These are phyloP conservation scores for Voacanga thouarsii DNA, from an alignment of 257 asterid genomes.

Conservation along the genomic window DNA sequence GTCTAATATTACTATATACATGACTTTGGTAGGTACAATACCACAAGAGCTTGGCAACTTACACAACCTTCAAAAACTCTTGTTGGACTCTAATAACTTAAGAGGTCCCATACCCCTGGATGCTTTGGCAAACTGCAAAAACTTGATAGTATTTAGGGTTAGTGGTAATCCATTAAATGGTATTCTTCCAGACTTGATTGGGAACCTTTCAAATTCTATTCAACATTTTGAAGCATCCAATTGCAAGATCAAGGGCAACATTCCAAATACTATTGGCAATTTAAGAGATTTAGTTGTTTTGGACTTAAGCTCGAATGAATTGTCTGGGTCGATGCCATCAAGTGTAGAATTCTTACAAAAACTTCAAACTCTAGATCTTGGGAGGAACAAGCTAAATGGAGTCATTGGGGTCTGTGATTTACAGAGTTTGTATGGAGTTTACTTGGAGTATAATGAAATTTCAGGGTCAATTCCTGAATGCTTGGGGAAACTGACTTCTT, in stretches of 20 bases:
- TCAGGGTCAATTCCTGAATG: slow-evolving; percentile 8
- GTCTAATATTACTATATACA: too few relatives aligned
- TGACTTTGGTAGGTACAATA: background rate
- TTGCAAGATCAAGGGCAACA: slow-evolving; percentile 12
- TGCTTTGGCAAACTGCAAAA: slow-evolving; percentile 17
- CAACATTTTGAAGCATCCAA: background rate
- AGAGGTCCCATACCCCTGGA: background rate
- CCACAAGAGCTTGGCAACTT: slow-evolving; percentile 1
- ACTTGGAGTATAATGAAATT: background rate
- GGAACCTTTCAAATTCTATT: slow-evolving; percentile 25
- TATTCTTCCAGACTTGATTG: slow-evolving; percentile 22
- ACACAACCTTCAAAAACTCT: background rate
- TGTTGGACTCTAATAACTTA: background rate
- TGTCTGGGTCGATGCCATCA: slow-evolving; percentile 11
- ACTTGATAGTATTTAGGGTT: background rate
- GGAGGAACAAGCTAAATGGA: slow-evolving; percentile 3
- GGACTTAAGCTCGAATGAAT: background rate
- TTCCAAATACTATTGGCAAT: slow-evolving; percentile 31
- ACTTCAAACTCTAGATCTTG: background rate
- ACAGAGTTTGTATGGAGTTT: background rate
- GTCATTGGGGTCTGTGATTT: background rate
- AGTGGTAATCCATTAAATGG: slow-evolving; percentile 19
- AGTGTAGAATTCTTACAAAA: background rate
- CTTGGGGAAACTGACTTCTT: slow-evolving; percentile 2
- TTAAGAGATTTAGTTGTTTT: slow-evolving; percentile 8